phyloP scores from a whole-genome alignment of 2,329 filamentous ascomycete species.

The Alternaria hordeiaustralica region DNA sequence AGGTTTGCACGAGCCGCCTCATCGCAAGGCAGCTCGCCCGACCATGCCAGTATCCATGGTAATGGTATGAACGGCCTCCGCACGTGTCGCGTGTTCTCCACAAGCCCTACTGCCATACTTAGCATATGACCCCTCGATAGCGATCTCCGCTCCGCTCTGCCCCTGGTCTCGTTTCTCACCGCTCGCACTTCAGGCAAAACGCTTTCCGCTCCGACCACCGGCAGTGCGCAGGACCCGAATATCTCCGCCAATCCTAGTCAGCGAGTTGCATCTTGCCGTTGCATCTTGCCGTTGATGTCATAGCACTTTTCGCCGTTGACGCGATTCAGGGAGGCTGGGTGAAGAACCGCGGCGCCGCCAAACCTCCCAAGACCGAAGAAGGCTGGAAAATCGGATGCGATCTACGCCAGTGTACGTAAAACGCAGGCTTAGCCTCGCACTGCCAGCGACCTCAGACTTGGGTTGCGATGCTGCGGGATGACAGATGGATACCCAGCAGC shows the following conservation, averaged over 20 bases:
- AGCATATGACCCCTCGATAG: conserved; percentile 13
- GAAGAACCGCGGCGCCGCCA: conserved; percentile 20
- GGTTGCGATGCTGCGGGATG: conserved; percentile 20
- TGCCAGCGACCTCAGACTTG: conserved; percentile 25
- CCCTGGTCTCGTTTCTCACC: conserved; percentile 23
- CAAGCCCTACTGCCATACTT: conserved; percentile 11
- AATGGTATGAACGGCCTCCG: conserved; percentile 11
- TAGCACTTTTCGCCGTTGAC: conserved; percentile 14
- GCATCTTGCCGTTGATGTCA: conserved; percentile 23
- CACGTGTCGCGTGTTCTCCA: conserved; percentile 26
- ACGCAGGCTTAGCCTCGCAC: conserved; percentile 17
- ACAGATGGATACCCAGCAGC: conserved; percentile 10
- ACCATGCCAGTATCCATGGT: background rate
- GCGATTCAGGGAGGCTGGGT: conserved; percentile 13
- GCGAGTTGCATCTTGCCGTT: conserved; percentile 5
- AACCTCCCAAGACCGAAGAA: conserved; percentile 14
- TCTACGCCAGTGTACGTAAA: conserved; percentile 31
- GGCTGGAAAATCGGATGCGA: conserved; percentile 18
- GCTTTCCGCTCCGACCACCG: conserved; percentile 30
- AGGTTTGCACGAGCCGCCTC: background rate
- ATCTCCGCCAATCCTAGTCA: conserved; percentile 28
- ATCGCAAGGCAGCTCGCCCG: background rate
- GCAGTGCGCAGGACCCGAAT: conserved; percentile 15
- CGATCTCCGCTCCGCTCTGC: conserved; percentile 34
- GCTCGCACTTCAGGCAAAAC: conserved; percentile 33